Base-by-base conservation (phyloP, 2,329 filamentous ascomycete genomes). In the Aspergillus niger region DNA sequence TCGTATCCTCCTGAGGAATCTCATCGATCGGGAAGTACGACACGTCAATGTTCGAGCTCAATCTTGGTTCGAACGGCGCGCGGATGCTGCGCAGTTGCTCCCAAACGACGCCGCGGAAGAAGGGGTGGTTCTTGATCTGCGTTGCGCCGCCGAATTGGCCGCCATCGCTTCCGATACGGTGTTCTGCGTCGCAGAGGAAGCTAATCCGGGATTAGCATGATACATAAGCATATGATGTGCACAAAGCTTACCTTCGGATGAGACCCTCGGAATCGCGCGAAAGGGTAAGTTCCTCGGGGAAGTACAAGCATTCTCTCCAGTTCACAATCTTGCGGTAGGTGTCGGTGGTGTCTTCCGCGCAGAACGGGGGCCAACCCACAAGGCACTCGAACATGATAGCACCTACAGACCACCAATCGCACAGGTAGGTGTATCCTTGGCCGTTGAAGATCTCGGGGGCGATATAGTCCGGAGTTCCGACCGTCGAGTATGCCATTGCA, bases 331-430 rank as follows among this genome's bases (percentile, higher is more conserved):
- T 99, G 68, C 94, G 90, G 80, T 99, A 99, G 1, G 95, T 98
- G 77, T 98, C 95, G 74, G 96, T 94, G 62, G 92, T 91, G 75
- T 98, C 94, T 76, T 99, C 95, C 20, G 95, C 94, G 76, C 95
- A 99, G 85, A 99, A 99, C 30, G 95, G 95, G 58, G 95, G 95
- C 95, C 95, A 99, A 70, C 95, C 95, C 63, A 99, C 92, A 68
- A 99, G 84, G 77, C 95, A 99, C 79, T 99, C 95, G 72, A 98
- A 99, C 95, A 99, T 98, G 80, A 99, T 99, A 48, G 95, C 97
- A 56, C 95, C 95, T 53, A 99, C 85, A 22, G 91, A 96, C 95
- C 95, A 99, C 95, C 95, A 99, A 82, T 99, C 95, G 76, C 95
- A 99, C 74, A 96, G 90, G 72, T 94, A 97, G 60, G 92, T 91